Conservation (phyloP, 768 basidiomycete genomes). For the Lactarius evosmus region DNA sequence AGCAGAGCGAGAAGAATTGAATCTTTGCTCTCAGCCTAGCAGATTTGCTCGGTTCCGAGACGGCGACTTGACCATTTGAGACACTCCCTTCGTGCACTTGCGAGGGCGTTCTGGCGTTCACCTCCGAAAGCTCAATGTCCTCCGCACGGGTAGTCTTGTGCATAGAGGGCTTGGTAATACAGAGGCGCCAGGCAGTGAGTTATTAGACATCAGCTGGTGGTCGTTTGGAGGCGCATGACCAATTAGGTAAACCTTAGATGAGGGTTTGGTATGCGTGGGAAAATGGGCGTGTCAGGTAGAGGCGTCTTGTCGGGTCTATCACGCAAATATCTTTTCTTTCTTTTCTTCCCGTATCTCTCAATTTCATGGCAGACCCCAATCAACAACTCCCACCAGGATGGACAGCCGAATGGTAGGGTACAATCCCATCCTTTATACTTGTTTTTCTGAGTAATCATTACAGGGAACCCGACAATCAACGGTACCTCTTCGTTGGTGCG, state of each 20-base stretch:
- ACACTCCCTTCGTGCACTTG: not conserved
- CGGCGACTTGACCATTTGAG: not conserved
- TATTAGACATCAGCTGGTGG: not conserved
- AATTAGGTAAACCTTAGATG: conserved; percentile 21
- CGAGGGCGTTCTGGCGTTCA: not conserved
- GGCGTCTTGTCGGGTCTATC: not conserved
- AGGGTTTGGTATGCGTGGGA: conserved; percentile 17
- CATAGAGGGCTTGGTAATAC: not conserved
- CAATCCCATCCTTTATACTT: not conserved
- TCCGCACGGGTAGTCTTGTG: conserved; percentile 1
- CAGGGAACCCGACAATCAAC: conserved; percentile 79
- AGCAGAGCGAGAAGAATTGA: conserved; percentile 56
- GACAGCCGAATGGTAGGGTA: conserved; percentile 82
- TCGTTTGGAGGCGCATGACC: too few relatives aligned
- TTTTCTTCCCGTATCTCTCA: conserved; percentile 13
- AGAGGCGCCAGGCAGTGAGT: not conserved
- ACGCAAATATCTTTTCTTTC: conserved; percentile 9
- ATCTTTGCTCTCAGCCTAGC: conserved; percentile 30
- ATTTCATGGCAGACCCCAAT: conserved; percentile 44
- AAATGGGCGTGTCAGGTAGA: conserved; percentile 22
- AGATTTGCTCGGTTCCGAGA: not conserved
- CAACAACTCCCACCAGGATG: conserved; percentile 87
- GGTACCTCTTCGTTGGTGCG: conserved; percentile 88
- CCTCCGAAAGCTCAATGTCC: conserved; percentile 5
- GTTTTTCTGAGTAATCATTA: conserved; percentile 23